Conservation (phyloP, 768 basidiomycete species). For the Hygrocybe punicea region DNA sequence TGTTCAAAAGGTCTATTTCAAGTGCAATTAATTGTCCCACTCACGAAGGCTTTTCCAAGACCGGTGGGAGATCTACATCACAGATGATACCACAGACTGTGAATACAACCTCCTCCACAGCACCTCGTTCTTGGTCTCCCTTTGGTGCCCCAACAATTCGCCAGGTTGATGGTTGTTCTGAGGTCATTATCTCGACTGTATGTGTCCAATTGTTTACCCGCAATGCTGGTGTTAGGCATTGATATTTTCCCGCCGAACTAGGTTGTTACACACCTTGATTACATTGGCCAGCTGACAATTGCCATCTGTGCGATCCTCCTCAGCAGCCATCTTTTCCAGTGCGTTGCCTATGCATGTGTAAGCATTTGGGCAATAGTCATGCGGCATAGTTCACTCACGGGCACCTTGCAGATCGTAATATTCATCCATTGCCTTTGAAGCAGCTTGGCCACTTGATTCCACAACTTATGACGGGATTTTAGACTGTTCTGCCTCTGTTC, state of each 20-base stretch:
- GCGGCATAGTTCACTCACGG: neutral
- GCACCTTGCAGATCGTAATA: neutral
- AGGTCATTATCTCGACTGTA: too few relatives aligned
- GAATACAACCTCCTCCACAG: slow-evolving; percentile 8
- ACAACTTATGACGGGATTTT: too few relatives aligned
- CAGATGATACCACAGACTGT: slow-evolving; percentile 4
- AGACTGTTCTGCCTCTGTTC: too few relatives aligned
- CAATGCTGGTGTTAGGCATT: too few relatives aligned
- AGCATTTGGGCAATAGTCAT: neutral
- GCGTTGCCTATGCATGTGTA: neutral
- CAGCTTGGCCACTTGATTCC: neutral
- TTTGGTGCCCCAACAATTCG: neutral
- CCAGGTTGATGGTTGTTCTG: neutral
- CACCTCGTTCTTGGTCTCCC: neutral
- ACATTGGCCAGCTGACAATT: neutral
- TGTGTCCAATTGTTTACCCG: too few relatives aligned
- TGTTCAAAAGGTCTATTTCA: neutral
- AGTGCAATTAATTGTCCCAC: neutral
- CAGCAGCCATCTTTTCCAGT: neutral
- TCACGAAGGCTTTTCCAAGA: neutral
- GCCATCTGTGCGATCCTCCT: neutral
- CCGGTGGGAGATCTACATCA: slow-evolving; percentile 7
- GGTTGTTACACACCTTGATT: neutral
- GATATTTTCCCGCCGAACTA: neutral
- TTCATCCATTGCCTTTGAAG: neutral